Base-by-base conservation (phyloP, 106 monocot species). In the Ottelia alismoides region DNA sequence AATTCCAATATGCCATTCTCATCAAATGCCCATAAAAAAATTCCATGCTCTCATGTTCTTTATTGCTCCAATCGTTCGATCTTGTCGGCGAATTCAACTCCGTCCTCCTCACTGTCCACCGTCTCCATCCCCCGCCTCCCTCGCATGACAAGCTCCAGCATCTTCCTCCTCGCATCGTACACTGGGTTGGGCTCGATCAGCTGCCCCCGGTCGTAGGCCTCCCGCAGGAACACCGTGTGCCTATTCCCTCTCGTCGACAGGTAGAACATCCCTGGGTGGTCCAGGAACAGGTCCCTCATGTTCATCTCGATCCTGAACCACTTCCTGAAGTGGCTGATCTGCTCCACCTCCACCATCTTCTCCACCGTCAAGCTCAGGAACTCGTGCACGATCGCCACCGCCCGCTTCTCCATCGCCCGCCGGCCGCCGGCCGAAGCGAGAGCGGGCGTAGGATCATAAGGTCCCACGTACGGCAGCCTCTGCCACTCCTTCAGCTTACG, bases 201-300 rank as follows among this genome's bases (percentile, higher is more conserved):
- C 46, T 65, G 61, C 17, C 76, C 78, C 70, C 69, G 79, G 7
- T 49, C 31, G 58, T 79, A 92, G 12, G 76, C 74, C 55, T 82
- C 92, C 24, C 85, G 66, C 2, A 92, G 71, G 49, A 86, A 63
- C 31, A 92, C 85, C 20, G 76, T 76, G 30, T 69, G 86, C 2
- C 67, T 57, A 21, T 45, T 57, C 32, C 74, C 82, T 68, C 79
- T 85, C 0, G 82, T 86, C 14, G 85, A 92, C 27, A 92, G 62
- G 56, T 86, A 92, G 28, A 86, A 92, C 14, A 92, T 86, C 18
- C 92, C 92, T 5, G 85, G 92, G 53, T 86, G 82, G 22, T 82
- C 71, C 11, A 92, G 76, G 28, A 92, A 47, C 23, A 92, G 65
- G 55, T 92, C 85, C 32, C 92, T 56, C 27, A 86, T 28, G 63